These are phyloP conservation scores for Emericellopsis cladophorae DNA, from an alignment of 2,329 filamentous ascomycete species.

Conservation along the genomic window DNA sequence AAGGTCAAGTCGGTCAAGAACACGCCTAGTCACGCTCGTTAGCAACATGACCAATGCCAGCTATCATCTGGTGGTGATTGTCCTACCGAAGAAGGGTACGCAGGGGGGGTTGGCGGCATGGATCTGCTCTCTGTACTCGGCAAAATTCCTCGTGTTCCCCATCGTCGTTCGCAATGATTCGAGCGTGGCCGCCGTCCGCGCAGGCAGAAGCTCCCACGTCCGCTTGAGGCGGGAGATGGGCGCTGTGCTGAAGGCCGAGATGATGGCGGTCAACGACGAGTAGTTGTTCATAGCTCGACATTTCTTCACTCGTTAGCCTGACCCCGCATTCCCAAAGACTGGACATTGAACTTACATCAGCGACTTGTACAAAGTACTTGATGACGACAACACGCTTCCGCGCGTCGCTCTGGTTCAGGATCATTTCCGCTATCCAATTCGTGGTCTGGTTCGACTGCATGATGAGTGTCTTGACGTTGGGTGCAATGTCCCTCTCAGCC, in stretches of 20 bases:
- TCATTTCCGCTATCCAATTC: constrained; percentile 99
- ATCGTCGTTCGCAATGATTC: constrained; percentile 91
- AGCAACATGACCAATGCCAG: neutral
- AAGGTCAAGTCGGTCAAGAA: constrained; percentile 97
- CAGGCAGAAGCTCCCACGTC: constrained; percentile 89
- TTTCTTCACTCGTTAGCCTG: constrained; percentile 45
- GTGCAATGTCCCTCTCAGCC: constrained; percentile 71
- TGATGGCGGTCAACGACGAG: constrained; percentile 93
- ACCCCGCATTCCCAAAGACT: neutral
- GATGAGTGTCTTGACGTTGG: constrained; percentile 93
- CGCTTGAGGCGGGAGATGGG: constrained; percentile 87
- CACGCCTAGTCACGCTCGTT: constrained; percentile 49
- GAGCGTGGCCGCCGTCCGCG: constrained; percentile 64
- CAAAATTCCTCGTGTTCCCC: constrained; percentile 97
- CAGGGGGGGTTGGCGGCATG: constrained; percentile 92
- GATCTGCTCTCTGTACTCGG: constrained; percentile 85
- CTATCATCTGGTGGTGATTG: constrained; percentile 1
- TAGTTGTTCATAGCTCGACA: constrained; percentile 91
- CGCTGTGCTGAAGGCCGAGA: constrained; percentile 86
- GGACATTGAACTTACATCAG: constrained; percentile 58
- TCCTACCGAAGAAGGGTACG: constrained; percentile 85
- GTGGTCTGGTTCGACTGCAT: constrained; percentile 97
- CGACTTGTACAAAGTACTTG: constrained; percentile 94
- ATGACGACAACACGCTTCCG: constrained; percentile 95
- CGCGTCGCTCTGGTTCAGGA: constrained; percentile 83